Evolutionary conservation across 768 basidiomycete genomes (phyloP).

Genomic region (Nidularia sp.): DNA sequence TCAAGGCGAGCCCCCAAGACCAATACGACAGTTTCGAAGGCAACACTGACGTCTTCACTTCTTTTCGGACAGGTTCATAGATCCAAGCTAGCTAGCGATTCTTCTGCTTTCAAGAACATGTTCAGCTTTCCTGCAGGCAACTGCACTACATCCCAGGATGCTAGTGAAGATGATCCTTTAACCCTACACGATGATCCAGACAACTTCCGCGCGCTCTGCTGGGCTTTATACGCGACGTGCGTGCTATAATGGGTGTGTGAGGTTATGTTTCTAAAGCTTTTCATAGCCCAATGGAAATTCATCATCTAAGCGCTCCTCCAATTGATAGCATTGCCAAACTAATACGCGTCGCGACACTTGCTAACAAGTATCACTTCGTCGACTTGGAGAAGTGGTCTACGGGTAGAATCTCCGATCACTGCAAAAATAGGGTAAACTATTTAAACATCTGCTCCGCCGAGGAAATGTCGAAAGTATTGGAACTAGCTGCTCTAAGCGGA

Average conservation of each 20-base stretch:
- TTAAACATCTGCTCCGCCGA: background rate
- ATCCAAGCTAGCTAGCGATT: slow-evolving; percentile 7
- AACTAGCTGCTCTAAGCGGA: background rate
- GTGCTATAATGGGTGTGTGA: background rate
- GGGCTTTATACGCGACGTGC: slow-evolving; percentile 13
- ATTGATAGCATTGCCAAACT: background rate
- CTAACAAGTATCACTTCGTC: slow-evolving; percentile 7
- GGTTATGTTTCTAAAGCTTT: background rate
- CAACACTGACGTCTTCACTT: background rate
- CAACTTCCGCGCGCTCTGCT: slow-evolving; percentile 12
- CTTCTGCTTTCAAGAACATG: slow-evolving; percentile 8
- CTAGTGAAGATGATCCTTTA: slow-evolving; percentile 9
- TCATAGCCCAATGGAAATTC: background rate
- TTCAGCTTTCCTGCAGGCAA: slow-evolving; percentile 5
- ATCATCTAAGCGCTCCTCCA: background rate
- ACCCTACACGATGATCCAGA: slow-evolving; percentile 6
- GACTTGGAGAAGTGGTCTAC: slow-evolving; percentile 3
- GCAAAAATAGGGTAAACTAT: background rate
- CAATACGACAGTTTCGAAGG: background rate
- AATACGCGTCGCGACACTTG: background rate
- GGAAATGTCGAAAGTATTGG: background rate
- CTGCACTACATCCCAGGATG: background rate
- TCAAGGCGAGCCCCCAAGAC: slow-evolving; percentile 7
- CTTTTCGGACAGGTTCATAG: slow-evolving; percentile 6
- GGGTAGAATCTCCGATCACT: background rate